Percentiles rank a stretch among this genome's conserved stretches.
These are phyloP conservation scores for Pestalotiopsis sp. DNA, from an alignment of 2,329 filamentous ascomycete species.

Conservation along the genomic window DNA sequence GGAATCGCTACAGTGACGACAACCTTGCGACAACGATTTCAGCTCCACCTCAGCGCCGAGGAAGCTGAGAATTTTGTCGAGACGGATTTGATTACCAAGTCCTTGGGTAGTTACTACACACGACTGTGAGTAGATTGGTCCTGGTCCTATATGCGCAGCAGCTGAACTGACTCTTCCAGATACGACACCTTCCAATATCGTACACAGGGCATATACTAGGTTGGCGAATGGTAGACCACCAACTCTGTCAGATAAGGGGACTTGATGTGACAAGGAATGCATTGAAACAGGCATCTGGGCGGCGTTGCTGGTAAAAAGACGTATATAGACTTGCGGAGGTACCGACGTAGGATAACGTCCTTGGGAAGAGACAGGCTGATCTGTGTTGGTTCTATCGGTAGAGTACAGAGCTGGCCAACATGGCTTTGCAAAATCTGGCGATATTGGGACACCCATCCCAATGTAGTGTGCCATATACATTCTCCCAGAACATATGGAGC, in stretches of 20 bases:
- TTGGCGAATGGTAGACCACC: constrained; percentile 17
- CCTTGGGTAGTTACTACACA: constrained; percentile 84
- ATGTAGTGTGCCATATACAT: background rate
- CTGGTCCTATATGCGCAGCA: background rate
- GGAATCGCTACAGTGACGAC: constrained; percentile 73
- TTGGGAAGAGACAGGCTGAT: constrained; percentile 9
- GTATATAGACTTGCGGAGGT: constrained; percentile 25
- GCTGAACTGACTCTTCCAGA: constrained; percentile 41
- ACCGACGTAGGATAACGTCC: constrained; percentile 26
- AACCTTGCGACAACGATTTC: constrained; percentile 73
- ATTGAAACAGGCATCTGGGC: constrained; percentile 30
- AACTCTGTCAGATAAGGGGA: constrained; percentile 5
- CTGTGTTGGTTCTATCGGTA: background rate
- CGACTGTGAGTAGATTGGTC: constrained; percentile 63
- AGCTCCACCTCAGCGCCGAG: constrained; percentile 80
- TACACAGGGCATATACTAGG: constrained; percentile 82
- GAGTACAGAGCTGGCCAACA: background rate
- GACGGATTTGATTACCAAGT: constrained; percentile 77
- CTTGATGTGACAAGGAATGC: background rate
- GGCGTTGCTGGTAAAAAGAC: constrained; percentile 28
- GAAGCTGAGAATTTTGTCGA: constrained; percentile 84
- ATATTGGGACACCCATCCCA: background rate
- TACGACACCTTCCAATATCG: constrained; percentile 88
- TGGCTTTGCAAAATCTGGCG: background rate
- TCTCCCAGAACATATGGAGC: background rate